These are phyloP conservation scores for Ophiorrhiza pumila DNA, from an alignment of 257 asterid species.

Conservation along the genomic window DNA sequence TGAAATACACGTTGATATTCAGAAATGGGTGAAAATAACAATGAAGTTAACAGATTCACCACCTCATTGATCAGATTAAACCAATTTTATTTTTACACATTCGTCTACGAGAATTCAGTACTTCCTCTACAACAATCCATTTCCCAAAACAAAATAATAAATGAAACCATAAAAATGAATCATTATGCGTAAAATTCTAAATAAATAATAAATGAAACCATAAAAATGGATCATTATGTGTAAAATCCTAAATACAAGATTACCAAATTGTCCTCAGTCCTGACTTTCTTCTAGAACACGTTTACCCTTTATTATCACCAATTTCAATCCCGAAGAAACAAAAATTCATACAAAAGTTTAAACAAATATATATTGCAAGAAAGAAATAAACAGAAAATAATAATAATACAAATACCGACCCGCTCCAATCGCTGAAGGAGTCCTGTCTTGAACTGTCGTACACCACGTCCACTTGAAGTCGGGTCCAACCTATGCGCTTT, in stretches of 20 bases:
- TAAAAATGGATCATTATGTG: not conserved
- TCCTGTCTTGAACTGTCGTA: constrained; percentile 90
- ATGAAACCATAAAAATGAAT: not conserved
- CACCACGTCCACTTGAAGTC: constrained; percentile 95
- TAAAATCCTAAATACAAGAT: not conserved
- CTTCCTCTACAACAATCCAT: not conserved
- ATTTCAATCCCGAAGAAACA: not conserved
- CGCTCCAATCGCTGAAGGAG: constrained; percentile 89
- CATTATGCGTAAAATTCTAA: not conserved
- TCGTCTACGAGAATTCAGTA: not conserved
- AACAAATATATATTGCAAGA: not conserved
- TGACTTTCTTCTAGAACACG: not conserved
- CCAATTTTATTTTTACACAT: not conserved
- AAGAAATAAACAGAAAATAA: not conserved
- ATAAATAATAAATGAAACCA: not conserved
- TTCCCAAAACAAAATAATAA: not conserved
- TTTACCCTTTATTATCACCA: not conserved
- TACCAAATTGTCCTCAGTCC: not conserved
- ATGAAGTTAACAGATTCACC: not conserved
- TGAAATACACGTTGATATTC: not conserved
- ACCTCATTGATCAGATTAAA: not conserved
- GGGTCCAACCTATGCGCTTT: constrained; percentile 93
- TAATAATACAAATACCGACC: constrained; percentile 33
- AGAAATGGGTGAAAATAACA: not conserved
- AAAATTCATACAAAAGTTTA: not conserved